Conservation (phyloP, 1,284 basidiomycete species). For the Chiua sp. region DNA sequence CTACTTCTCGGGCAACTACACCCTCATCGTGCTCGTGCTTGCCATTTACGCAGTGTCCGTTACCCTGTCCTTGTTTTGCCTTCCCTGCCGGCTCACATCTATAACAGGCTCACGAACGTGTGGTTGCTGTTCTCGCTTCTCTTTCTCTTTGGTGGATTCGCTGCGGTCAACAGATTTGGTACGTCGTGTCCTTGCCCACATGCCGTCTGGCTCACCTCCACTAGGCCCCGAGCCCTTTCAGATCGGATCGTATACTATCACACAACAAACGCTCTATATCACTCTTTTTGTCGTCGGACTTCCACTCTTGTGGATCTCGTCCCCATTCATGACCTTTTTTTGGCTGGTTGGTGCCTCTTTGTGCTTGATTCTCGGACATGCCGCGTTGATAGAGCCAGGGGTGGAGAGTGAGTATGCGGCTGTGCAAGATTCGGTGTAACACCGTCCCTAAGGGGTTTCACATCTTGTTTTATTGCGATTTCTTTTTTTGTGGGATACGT, state of each 20-base stretch:
- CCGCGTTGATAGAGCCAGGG: constrained; percentile 84
- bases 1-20: constrained; percentile 94
- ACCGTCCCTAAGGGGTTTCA: neutral
- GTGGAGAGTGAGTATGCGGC: constrained; percentile 88
- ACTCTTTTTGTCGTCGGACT: constrained; percentile 81
- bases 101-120: constrained; percentile 71
- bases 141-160: constrained; percentile 93
- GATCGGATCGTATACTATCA: constrained; percentile 78
- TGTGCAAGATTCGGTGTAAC: constrained; percentile 70
- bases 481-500: neutral
- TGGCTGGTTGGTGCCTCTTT: constrained; percentile 80
- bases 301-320: constrained; percentile 71
- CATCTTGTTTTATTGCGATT: neutral
- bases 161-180: constrained; percentile 92
- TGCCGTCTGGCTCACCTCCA: neutral
- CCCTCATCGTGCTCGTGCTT: constrained; percentile 80
- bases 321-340: constrained; percentile 76
- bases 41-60: constrained; percentile 90
- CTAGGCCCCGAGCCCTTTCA: constrained; percentile 80
- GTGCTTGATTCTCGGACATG: constrained; percentile 81
- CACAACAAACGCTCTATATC: constrained; percentile 85
- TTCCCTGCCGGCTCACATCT: neutral
- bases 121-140: constrained; percentile 83
- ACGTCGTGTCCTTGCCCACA: constrained; percentile 33
- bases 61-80: neutral